Evolutionary conservation across 805 yeast genomes (phyloP), one percentile per base, ranked within the genome.

Genomic region (Torulaspora indica): DNA sequence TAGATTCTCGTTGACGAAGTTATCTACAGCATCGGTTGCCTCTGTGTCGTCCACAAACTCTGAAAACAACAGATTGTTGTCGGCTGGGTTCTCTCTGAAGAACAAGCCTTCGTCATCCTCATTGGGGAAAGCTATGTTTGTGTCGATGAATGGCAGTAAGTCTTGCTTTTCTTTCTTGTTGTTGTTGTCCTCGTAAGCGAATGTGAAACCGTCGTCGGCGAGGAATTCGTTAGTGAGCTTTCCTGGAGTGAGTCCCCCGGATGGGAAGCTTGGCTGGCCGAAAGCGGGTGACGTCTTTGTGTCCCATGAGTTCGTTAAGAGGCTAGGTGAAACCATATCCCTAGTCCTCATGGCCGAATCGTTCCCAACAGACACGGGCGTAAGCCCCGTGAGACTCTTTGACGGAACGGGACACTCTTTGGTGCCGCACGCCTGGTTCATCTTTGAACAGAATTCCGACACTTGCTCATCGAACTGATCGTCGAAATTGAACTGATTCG

Each of bases 401-500:
- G 35, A 20, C 2, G 96, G 95, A 3, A 81, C 61, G 3, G 93
- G 95, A 51, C 76, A 67, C 12, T 73, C 73, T 55, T 72, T 80
- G 5, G 82, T 81, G 13, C 96, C 97, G 66, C 97, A 90, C 1
- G 89, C 97, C 61, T 79, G 75, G 49, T 78, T 76, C 58, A 91
- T 73, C 54, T 81, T 78, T 20, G 76, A 76, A 60, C 98, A 91
- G 61, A 91, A 91, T 23, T 77, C 78, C 47, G 77, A 75, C 43
- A 82, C 80, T 52, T 82, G 80, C 58, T 85, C 91, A 57, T 81
- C 84, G 60, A 79, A 84, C 44, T 72, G 65, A 12, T 68, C 66
- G 33, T 63, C 60, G 47, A 69, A 69, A 45, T 68, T 57, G 46
- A 67, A 67, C 20, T 66, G 65, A 31, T 57, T 56, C 9, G 56